Evolutionary conservation across 257 asterid genomes (phyloP), one percentile per base, ranked within the genome.

Genomic region (Striga asiatica): DNA sequence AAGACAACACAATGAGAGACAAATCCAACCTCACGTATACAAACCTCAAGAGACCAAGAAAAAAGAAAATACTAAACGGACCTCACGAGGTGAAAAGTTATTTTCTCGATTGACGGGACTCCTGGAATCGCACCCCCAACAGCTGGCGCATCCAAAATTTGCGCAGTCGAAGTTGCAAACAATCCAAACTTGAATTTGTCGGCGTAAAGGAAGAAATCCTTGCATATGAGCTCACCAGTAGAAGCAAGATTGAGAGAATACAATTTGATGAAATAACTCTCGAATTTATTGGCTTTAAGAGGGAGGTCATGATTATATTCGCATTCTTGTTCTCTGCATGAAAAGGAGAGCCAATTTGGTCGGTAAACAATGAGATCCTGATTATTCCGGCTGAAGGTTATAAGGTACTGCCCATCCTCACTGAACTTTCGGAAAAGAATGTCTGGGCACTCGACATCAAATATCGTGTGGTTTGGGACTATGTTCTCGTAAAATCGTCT

Each of bases 31-130:
- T n/a, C n/a, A n/a, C n/a, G n/a, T n/a, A n/a, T n/a, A n/a, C n/a
- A n/a, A n/a, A n/a, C n/a, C n/a, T n/a, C n/a, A n/a, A n/a, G n/a
- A n/a, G n/a, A n/a, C n/a, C n/a, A n/a, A n/a, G n/a, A n/a, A n/a
- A n/a, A n/a, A 50, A 58, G 68, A 63, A 43, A 46, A 58, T 39
- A 46, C 1, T 4, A 17, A 51, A 60, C 81, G 64, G 73, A 92
- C 99, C 97, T 92, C 71, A 92, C 81, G 50, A 92, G 86, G 78
- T 92, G 91, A 70, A 92, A 84, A 50, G 94, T 84, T 65, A 88
- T 92, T 69, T 79, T 92, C 52, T 88, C 95, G 51, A 92, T 82
- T 1, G 87, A 83, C 11, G 95, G 95, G 56, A 92, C 84, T 52
- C 99, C 99, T 56, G 60, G 91, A 73, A 88, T 69, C 25, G 95